A percentile compares a stretch with the other conserved stretches of the same genome.
Evolutionary conservation across 306 rosid genomes (phyloP).

Genomic region (Castanea mollissima): DNA sequence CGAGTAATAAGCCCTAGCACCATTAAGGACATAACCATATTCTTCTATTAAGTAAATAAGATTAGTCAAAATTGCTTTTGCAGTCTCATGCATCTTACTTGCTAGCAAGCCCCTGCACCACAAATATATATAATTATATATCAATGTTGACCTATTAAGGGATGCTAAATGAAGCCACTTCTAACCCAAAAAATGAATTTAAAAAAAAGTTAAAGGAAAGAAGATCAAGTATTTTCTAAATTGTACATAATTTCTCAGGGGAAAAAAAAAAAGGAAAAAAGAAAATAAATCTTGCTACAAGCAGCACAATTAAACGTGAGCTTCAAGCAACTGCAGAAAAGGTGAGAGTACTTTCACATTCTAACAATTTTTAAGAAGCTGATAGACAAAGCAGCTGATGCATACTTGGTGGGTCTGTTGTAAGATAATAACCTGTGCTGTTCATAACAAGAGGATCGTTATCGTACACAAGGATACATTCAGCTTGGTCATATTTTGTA

Average conservation of each 20-base stretch:
- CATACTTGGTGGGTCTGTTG: too few species aligned
- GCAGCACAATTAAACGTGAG: not conserved
- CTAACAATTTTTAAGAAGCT: too few species aligned
- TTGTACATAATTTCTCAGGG: not conserved
- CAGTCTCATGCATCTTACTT: slow-evolving; percentile 83
- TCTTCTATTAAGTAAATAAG: slow-evolving; percentile 61
- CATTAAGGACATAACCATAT: slow-evolving; percentile 83
- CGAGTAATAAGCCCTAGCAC: slow-evolving; percentile 83
- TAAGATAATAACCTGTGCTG: too few species aligned
- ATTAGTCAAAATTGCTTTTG: slow-evolving; percentile 62
- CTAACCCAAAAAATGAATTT: not conserved
- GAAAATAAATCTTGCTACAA: not conserved
- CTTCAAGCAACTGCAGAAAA: not conserved
- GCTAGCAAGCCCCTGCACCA: slow-evolving; percentile 67
- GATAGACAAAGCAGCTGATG: too few species aligned
- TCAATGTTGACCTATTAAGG: not conserved
- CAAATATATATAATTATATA: not conserved
- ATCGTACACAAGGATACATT: too few species aligned
- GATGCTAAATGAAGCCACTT: not conserved
- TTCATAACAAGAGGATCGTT: too few species aligned
- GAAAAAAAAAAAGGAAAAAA: not conserved
- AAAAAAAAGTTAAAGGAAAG: not conserved
- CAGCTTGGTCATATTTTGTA: too few species aligned
- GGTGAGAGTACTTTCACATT: too few species aligned
- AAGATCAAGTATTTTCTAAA: not conserved